Evolutionary conservation across 805 yeast genomes (phyloP), one percentile per base, ranked within the genome.

Genomic region (Kluyveromyces dobzhanskii): DNA sequence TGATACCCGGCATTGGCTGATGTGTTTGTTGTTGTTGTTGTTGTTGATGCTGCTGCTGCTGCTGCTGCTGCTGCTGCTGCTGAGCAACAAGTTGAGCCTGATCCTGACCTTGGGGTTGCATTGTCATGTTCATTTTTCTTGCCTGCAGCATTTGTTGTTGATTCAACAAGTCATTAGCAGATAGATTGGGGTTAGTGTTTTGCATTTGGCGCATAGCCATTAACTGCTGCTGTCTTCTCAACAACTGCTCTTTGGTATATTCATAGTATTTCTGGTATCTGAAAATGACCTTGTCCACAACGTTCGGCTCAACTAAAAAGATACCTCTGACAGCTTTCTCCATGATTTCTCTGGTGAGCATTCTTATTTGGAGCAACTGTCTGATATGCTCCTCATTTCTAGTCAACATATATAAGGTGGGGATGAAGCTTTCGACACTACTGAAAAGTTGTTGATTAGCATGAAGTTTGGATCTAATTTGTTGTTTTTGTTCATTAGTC

Each of bases 231-330:
- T 50, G 61, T 35, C 61, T 59, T 40, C 64, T 56, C 26, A 55
- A 45, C 38, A 76, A 54, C 46, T 76, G 85, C 26, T 80, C 85
- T 43, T 77, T 76, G 46, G 86, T 86, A 57, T 75, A 82, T 38
- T 76, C 76, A 62, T 82, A 78, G 54, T 81, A 86, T 54, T 78
- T 75, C 40, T 78, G 82, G 41, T 84, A 78, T 50, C 86, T 94
- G 34, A 69, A 64, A 44, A 80, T 76, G 40, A 86, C 71, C 58
- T 78, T 80, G 32, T 76, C 84, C 38, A 85, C 65, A 30, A 84
- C 67, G 34, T 78, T 85, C 12, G 82, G 81, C n/a, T 76, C 75
- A 1, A 88, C 88, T 45, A 78, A 73, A 52, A 72, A 85, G 17
- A 71, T 66, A 4, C 80, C 80, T 45, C 75, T 69, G 42, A 78